A percentile compares a stretch with the other conserved stretches of the same genome.
phyloP scores from a whole-genome alignment of 495 filamentous ascomycete genomes.

The Neurospora intermedia region DNA sequence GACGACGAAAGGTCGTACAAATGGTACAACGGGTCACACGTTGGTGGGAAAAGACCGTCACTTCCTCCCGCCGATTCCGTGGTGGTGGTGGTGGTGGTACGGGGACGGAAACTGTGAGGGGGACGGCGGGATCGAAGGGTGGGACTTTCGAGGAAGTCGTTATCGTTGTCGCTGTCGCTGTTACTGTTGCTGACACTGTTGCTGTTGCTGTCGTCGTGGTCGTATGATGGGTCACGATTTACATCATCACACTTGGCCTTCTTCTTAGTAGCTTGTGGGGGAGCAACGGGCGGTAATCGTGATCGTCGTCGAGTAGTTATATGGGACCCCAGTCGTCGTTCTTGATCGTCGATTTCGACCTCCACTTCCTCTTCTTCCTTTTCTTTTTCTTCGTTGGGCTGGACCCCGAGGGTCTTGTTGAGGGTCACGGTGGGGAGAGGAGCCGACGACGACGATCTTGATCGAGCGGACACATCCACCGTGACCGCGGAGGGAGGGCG shows the following conservation, averaged over 20 bases:
- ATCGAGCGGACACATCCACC: not conserved
- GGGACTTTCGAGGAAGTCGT: not conserved
- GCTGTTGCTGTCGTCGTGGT: not conserved
- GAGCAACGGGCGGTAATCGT: not conserved
- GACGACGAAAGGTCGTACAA: not conserved
- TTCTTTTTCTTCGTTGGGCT: not conserved
- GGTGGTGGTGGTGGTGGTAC: not conserved
- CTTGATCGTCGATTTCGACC: not conserved
- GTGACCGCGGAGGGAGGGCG: not conserved
- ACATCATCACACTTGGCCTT: not conserved
- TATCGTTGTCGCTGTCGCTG: not conserved
- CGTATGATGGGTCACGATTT: not conserved
- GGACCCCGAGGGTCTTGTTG: not conserved
- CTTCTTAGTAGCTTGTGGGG: not conserved
- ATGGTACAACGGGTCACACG: not conserved
- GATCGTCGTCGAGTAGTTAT: not conserved
- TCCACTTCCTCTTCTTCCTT: not conserved
- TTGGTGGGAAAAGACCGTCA: not conserved
- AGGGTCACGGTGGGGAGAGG: not conserved
- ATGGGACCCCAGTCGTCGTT: not conserved
- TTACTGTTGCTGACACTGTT: not conserved
- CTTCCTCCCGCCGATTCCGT: not conserved
- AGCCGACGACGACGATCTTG: not conserved
- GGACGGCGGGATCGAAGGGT: not conserved
- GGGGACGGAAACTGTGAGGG: not conserved